These are phyloP conservation scores for Penicillium corylophilum DNA, from an alignment of 2,329 filamentous ascomycete genomes.

Conservation along the genomic window DNA sequence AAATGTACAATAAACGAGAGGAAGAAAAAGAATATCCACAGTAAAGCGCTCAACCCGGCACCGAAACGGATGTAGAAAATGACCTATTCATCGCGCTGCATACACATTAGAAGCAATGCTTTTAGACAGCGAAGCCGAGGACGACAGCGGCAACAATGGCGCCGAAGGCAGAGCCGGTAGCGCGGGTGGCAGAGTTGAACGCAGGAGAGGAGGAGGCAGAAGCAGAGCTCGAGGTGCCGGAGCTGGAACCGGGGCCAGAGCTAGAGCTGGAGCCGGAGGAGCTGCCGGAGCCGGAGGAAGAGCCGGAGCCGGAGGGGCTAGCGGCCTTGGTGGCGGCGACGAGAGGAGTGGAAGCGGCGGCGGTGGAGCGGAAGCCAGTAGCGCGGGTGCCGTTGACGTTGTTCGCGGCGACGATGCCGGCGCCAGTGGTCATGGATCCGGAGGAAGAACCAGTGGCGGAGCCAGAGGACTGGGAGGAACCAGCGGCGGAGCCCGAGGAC, in stretches of 20 bases:
- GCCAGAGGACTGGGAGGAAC: no score
- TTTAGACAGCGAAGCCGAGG: conserved; percentile 24
- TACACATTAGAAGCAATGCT: conserved; percentile 1
- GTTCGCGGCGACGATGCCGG: conserved; percentile 40
- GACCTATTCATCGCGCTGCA: conserved; percentile 14
- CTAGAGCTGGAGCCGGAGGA: conserved; percentile 7
- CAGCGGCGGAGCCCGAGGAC: no score
- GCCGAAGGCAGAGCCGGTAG: conserved; percentile 18
- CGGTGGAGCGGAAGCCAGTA: conserved; percentile 12
- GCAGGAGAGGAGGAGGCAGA: conserved; percentile 1
- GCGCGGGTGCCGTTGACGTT: conserved; percentile 36
- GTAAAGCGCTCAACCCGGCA: conserved; percentile 4
- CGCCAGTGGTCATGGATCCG: conserved; percentile 36
- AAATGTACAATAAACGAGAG: conserved; percentile 8
- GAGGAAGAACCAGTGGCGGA: no score
- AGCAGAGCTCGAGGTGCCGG: conserved; percentile 3
- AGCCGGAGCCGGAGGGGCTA: background rate
- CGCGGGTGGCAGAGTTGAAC: conserved; percentile 3
- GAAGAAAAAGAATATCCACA: conserved; percentile 9
- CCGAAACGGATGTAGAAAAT: background rate
- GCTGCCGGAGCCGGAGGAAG: conserved; percentile 3
- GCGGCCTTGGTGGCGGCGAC: background rate
- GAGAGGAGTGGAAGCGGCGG: conserved; percentile 18
- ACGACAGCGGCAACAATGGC: conserved; percentile 19
- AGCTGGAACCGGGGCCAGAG: conserved; percentile 5